phyloP scores from a whole-genome alignment of 768 basidiomycete genomes.

The Cystobasidium ongulense region DNA sequence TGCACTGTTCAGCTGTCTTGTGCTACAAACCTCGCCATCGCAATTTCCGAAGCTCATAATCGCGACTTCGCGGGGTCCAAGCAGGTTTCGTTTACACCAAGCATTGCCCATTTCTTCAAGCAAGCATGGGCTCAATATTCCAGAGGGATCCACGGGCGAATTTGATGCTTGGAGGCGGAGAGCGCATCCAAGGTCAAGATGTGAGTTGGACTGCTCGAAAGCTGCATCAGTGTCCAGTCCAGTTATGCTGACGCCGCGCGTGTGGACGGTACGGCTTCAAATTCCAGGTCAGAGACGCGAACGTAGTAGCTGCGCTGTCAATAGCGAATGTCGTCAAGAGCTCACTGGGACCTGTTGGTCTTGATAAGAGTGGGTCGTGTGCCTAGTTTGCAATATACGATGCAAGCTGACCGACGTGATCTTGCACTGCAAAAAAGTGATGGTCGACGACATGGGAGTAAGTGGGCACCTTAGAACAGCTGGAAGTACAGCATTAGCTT shows the following conservation, averaged over 20 bases:
- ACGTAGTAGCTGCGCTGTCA: slow-evolving; percentile 88
- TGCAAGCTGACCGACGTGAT: slow-evolving; percentile 54
- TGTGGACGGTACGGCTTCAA: slow-evolving; percentile 14
- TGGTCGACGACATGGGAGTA: slow-evolving; percentile 28
- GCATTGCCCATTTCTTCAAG: not conserved
- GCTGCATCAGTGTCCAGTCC: slow-evolving; percentile 45
- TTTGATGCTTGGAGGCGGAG: slow-evolving; percentile 56
- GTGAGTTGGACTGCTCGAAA: slow-evolving; percentile 88
- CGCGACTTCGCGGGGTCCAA: not conserved
- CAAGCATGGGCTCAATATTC: slow-evolving; percentile 54
- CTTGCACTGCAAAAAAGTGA: slow-evolving; percentile 91
- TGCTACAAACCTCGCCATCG: too few species aligned
- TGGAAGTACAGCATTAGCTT: not conserved
- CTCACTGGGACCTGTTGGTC: slow-evolving; percentile 84
- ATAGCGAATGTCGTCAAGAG: slow-evolving; percentile 98
- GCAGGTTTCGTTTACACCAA: not conserved
- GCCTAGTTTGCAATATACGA: not conserved
- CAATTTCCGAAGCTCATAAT: not conserved
- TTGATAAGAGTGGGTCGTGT: slow-evolving; percentile 59
- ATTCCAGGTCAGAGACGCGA: slow-evolving; percentile 35
- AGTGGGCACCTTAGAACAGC: not conserved
- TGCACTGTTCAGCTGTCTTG: too few species aligned
- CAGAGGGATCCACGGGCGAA: slow-evolving; percentile 64
- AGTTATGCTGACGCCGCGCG: slow-evolving; percentile 14
- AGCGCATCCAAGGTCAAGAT: slow-evolving; percentile 87